Conservation (phyloP, 2,329 filamentous ascomycete species). For the Neopestalotiopsis sp. region DNA sequence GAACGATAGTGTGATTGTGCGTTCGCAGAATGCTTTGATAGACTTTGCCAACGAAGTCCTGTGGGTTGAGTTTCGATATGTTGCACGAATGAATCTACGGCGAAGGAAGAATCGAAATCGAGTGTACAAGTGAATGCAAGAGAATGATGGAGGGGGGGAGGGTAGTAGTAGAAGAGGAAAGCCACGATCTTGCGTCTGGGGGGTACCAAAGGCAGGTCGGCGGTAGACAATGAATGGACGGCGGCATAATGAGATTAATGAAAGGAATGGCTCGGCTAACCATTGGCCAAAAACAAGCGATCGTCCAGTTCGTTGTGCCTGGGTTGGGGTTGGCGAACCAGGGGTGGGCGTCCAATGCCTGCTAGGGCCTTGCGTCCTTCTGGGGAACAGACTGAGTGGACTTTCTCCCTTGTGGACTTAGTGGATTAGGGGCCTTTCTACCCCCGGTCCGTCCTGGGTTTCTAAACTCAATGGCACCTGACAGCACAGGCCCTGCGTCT, state of each 20-base stretch:
- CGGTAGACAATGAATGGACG: slow-evolving; percentile 8
- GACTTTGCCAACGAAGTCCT: slow-evolving; percentile 20
- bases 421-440: not conserved
- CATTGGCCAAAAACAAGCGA: slow-evolving; percentile 15
- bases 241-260: slow-evolving; percentile 19
- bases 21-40: slow-evolving; percentile 17
- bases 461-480: not conserved
- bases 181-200: slow-evolving; percentile 18
- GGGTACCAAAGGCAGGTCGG: slow-evolving; percentile 11
- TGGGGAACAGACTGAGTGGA: not conserved
- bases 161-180: slow-evolving; percentile 11
- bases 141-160: not conserved
- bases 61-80: slow-evolving; percentile 6
- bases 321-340: slow-evolving; percentile 7
- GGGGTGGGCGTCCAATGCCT: slow-evolving; percentile 8
- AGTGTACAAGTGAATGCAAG: not conserved
- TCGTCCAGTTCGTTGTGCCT: slow-evolving; percentile 10
- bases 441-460: not conserved
- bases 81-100: slow-evolving; percentile 6
- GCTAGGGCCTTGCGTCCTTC: not conserved
- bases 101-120: slow-evolving; percentile 4
- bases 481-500: not conserved
- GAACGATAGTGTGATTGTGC: slow-evolving; percentile 2
- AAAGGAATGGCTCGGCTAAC: slow-evolving; percentile 11
- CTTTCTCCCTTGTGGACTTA: not conserved